These are phyloP conservation scores for Angophora floribunda DNA, from an alignment of 345 rosid genomes.

Conservation along the genomic window DNA sequence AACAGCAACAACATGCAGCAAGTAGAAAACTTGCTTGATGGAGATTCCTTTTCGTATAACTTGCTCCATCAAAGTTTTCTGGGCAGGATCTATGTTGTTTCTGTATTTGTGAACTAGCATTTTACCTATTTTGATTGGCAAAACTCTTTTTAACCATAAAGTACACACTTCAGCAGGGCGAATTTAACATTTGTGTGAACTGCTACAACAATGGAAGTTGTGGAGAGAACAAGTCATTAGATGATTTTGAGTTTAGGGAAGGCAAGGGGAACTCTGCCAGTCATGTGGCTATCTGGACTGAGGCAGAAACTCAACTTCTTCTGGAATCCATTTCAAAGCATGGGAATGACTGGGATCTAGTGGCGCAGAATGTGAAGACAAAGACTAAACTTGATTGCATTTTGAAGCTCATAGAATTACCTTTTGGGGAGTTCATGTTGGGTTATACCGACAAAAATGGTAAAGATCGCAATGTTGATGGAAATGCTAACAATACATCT, in stretches of 20 bases:
- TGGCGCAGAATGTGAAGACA: constrained; percentile 62
- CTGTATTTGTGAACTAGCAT: background rate
- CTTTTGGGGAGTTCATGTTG: constrained; percentile 66
- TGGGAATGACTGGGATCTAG: constrained; percentile 92
- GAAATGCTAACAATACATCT: constrained; percentile 5
- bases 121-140: background rate
- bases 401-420: constrained; percentile 77
- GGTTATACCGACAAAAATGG: constrained; percentile 32
- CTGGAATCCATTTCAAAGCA: constrained; percentile 74
- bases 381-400: constrained; percentile 79
- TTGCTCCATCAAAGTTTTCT: background rate
- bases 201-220: constrained; percentile 51
- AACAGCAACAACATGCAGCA: background rate
- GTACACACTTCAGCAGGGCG: constrained; percentile 22
- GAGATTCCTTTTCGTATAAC: background rate
- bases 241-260: constrained; percentile 48
- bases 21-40: background rate
- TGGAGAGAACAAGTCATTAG: constrained; percentile 52
- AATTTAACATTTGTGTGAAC: constrained; percentile 36
- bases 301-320: constrained; percentile 69
- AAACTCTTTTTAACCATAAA: background rate
- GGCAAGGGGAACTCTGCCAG: background rate
- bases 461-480: constrained; percentile 6
- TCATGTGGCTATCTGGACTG: constrained; percentile 60
- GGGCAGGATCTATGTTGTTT: background rate